Base-by-base conservation (phyloP, 345 rosid genomes). In the Acer saccharum region DNA sequence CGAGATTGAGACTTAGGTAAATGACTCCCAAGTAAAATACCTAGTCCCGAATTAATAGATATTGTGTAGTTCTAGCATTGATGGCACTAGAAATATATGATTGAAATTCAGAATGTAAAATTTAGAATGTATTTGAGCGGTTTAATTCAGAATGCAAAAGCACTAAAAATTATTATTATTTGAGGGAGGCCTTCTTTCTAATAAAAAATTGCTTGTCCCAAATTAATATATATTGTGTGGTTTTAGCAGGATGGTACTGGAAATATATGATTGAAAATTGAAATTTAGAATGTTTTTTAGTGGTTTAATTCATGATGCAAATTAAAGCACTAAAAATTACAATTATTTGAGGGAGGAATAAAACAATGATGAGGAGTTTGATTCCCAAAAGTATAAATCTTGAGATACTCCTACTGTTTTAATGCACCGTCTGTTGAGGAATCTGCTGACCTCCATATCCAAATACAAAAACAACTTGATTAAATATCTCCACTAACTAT, bases 341-440 rank as follows among this genome's bases (percentile, higher is more conserved):
- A 4, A 43, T 57, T 46, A 71, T 43, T 71, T 13, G 68, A 77
- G 25, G 27, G 52, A 60, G 52, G 73, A 25, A 25, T 25, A 25
- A 25, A 41, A 83, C 44, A 79, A 80, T 82, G 82, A 87, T 77
- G 44, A 78, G 0, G 77, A 75, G 62, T 80, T 85, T 87, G 90
- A 86, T 85, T 13, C 88, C 79, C 14, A 25, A 6, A 63, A 39
- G 69, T 35, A 65, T 52, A 48, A 80, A 71, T 65, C 81, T 81
- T 65, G 39, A n/a, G 90, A 85, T 87, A 29, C 87, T 64, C 79
- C 77, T 0, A 0, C 25, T 25, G 25, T 25, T 25, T 25, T 25
- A 25, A 25, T 72, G 65, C 23, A 62, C 86, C 81, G 72, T 77
- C 79, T 66, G 62, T 76, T 63, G 68, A 65, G 86, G 87, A 82